Conservation (phyloP, 2,329 filamentous ascomycete species). For the Ascochyta fabae region DNA sequence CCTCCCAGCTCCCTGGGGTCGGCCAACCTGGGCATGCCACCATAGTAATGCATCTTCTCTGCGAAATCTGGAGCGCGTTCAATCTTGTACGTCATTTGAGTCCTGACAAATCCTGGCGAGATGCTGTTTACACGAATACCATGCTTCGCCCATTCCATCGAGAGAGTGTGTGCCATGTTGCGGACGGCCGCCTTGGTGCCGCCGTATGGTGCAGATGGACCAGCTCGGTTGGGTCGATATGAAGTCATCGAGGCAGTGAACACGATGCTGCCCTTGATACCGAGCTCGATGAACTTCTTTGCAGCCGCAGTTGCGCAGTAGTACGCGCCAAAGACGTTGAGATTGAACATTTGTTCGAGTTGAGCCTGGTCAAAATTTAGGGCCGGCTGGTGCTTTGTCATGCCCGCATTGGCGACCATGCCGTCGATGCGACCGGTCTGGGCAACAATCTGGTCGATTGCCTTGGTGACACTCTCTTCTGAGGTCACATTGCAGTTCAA, state of each 20-base stretch:
- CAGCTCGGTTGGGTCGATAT: conserved; percentile 58
- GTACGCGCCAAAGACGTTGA: conserved; percentile 58
- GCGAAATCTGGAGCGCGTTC: conserved; percentile 59
- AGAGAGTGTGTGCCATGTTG: conserved; percentile 63
- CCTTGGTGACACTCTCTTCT: conserved; percentile 54
- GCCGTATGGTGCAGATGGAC: conserved; percentile 58
- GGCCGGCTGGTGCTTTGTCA: conserved; percentile 60
- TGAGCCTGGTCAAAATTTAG: conserved; percentile 59
- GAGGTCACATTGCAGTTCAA: conserved; percentile 58
- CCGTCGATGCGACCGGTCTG: conserved; percentile 58
- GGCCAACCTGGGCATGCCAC: conserved; percentile 60
- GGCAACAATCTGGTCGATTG: conserved; percentile 56
- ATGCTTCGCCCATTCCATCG: conserved; percentile 84
- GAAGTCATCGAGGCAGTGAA: conserved; percentile 60
- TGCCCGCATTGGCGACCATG: conserved; percentile 60
- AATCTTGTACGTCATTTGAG: conserved; percentile 61
- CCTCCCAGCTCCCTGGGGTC: conserved; percentile 60
- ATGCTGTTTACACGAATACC: conserved; percentile 84
- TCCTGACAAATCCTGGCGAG: conserved; percentile 87
- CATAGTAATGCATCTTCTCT: conserved; percentile 61
- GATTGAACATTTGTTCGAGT: conserved; percentile 55
- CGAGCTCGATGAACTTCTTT: conserved; percentile 53
- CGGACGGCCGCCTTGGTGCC: conserved; percentile 53
- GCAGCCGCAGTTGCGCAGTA: conserved; percentile 56
- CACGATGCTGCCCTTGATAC: conserved; percentile 57